phyloP scores from a whole-genome alignment of 2,329 filamentous ascomycete genomes.

The Emydomyces testavorans region DNA sequence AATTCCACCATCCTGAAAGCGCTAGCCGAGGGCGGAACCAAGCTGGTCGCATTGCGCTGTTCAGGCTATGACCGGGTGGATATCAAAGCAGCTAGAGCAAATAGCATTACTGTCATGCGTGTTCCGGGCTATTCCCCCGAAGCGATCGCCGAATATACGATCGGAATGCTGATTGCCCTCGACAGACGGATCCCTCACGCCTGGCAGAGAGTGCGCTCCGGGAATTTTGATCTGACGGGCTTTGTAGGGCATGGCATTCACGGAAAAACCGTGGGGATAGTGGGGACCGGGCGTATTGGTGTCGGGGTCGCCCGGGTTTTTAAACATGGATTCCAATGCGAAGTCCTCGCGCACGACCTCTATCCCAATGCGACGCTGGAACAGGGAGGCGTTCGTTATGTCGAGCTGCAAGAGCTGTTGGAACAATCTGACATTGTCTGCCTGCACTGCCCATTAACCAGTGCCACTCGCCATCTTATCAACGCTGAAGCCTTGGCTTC shows the following conservation, averaged over 20 bases:
- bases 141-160: constrained; percentile 57
- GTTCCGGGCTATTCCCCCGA: constrained; percentile 59
- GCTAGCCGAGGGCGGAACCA: constrained; percentile 42
- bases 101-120: constrained; percentile 52
- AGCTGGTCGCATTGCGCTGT: constrained; percentile 53
- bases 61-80: constrained; percentile 60
- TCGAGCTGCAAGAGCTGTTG: constrained; percentile 45
- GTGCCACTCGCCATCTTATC: constrained; percentile 50
- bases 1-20: constrained; percentile 41
- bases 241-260: constrained; percentile 46
- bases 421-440: constrained; percentile 49
- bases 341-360: constrained; percentile 50
- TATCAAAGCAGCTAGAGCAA: constrained; percentile 42
- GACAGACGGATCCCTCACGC: constrained; percentile 57
- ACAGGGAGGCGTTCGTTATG: constrained; percentile 40
- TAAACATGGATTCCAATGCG: constrained; percentile 51
- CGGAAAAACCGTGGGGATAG: constrained; percentile 55
- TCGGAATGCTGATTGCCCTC: constrained; percentile 55
- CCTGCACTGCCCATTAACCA: constrained; percentile 55
- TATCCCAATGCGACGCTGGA: constrained; percentile 41
- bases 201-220: constrained; percentile 57
- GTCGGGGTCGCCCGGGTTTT: constrained; percentile 51
- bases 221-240: constrained; percentile 56
- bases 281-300: constrained; percentile 56
- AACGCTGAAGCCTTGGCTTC: constrained; percentile 41